Conservation (phyloP, 2,329 filamentous ascomycete genomes). For the Aureobasidium musti region DNA sequence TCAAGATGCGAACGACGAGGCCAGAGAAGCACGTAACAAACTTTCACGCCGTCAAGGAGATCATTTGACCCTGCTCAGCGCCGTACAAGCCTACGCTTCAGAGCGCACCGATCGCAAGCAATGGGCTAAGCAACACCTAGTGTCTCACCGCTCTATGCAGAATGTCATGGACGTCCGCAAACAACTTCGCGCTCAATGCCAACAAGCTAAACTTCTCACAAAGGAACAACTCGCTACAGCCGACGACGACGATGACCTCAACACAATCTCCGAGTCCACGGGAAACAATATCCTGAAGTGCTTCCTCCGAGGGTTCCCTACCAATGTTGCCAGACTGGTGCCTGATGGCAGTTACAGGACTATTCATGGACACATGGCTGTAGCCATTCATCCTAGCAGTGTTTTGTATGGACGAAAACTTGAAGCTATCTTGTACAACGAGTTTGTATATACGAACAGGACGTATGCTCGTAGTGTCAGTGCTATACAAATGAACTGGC, state of each 20-base stretch:
- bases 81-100: constrained; percentile 60
- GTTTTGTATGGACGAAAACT: constrained; percentile 62
- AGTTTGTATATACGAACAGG: constrained; percentile 66
- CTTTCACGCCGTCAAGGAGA: constrained; percentile 63
- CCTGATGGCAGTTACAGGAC: constrained; percentile 65
- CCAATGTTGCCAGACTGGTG: constrained; percentile 62
- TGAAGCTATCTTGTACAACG: constrained; percentile 65
- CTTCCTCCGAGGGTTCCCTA: constrained; percentile 60
- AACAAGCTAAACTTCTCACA: constrained; percentile 46
- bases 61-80: constrained; percentile 63
- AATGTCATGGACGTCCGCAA: constrained; percentile 66
- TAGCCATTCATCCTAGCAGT: constrained; percentile 64
- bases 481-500: constrained; percentile 63
- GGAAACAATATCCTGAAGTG: constrained; percentile 57
- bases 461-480: constrained; percentile 64
- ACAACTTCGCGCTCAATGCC: constrained; percentile 60
- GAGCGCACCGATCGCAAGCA: constrained; percentile 60
- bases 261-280: constrained; percentile 45
- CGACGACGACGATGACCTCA: constrained; percentile 26
- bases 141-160: constrained; percentile 66
- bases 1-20: constrained; percentile 62
- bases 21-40: constrained; percentile 57
- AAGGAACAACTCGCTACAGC: constrained; percentile 32
- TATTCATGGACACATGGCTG: constrained; percentile 61
- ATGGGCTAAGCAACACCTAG: constrained; percentile 61